Conservation (phyloP, 2,329 filamentous ascomycete species). For the Alternaria sp. region DNA sequence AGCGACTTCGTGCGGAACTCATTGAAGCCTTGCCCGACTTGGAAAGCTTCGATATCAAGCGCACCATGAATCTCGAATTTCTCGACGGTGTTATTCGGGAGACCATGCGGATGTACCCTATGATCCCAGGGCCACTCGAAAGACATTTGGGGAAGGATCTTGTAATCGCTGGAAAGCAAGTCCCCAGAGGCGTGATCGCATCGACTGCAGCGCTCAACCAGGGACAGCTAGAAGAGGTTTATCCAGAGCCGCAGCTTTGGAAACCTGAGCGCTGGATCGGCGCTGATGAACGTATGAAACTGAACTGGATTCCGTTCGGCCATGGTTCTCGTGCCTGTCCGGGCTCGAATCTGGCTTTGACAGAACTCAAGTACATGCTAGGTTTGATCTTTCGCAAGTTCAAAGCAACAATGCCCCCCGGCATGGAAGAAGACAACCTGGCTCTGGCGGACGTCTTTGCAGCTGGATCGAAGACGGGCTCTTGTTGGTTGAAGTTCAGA, state of each 20-base stretch:
- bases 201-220: conserved; percentile 4
- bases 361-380: conserved; percentile 4
- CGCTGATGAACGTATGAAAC: conserved; percentile 6
- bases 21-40: background rate
- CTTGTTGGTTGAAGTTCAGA: conserved; percentile 5
- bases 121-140: conserved; percentile 9
- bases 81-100: conserved; percentile 8
- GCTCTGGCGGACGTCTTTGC: conserved; percentile 3
- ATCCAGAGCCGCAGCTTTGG: background rate
- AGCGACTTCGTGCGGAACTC: background rate
- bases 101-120: conserved; percentile 11
- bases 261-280: background rate
- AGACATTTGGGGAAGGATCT: conserved; percentile 10
- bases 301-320: conserved; percentile 6
- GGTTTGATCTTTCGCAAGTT: conserved; percentile 1
- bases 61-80: conserved; percentile 3
- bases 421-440: conserved; percentile 1
- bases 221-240: background rate
- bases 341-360: conserved; percentile 6
- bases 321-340: conserved; percentile 4
- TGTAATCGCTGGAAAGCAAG: conserved; percentile 1
- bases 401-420: background rate
- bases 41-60: background rate
- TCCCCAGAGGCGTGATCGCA: conserved; percentile 1
- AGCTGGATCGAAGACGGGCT: background rate